phyloP scores from a whole-genome alignment of 2,329 filamentous ascomycete species.

The Nectriaceae sp. region DNA sequence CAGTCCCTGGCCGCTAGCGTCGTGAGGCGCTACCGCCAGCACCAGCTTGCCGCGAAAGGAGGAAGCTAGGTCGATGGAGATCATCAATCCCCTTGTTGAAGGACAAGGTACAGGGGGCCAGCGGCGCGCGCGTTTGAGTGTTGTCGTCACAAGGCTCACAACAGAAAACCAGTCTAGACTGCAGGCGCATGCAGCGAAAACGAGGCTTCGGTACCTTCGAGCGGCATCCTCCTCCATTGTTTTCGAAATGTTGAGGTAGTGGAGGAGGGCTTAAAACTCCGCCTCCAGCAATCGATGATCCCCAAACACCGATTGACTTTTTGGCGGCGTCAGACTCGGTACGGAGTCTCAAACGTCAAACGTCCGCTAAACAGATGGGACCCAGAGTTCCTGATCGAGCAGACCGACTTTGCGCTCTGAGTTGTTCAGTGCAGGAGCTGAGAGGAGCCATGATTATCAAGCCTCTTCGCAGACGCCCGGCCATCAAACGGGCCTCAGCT shows the following conservation, averaged over 20 bases:
- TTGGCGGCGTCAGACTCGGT: background rate
- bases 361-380: background rate
- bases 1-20: conserved; percentile 16
- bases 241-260: too few relatives aligned
- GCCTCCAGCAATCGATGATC: too few relatives aligned
- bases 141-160: too few relatives aligned
- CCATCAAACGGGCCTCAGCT: background rate
- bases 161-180: too few relatives aligned
- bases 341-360: background rate
- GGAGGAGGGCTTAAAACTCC: too few relatives aligned
- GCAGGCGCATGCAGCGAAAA: too few relatives aligned
- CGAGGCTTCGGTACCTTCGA: too few relatives aligned
- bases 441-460: too few relatives aligned
- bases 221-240: too few relatives aligned
- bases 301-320: background rate
- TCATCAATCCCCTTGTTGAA: conserved; percentile 19
- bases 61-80: conserved; percentile 18
- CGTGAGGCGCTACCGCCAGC: conserved; percentile 15
- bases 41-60: conserved; percentile 12
- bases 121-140: too few relatives aligned
- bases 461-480: background rate
- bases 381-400: too few relatives aligned
- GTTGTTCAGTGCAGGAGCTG: background rate
- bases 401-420: background rate
- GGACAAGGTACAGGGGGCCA: too few relatives aligned